Conservation (phyloP, 2,329 filamentous ascomycete species). For the Fusarium brevicatenulatum region DNA sequence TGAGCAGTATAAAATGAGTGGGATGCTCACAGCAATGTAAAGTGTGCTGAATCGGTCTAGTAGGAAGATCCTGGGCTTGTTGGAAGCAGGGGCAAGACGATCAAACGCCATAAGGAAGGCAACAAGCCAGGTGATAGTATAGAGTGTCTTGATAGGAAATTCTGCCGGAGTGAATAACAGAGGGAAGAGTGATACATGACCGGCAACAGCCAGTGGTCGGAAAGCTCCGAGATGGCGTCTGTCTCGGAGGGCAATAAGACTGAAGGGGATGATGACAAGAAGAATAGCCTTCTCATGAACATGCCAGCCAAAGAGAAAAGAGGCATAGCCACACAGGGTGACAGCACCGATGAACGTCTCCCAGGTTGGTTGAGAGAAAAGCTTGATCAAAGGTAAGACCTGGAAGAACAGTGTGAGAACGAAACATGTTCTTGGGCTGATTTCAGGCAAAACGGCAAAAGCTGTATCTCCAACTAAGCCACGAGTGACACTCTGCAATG, state of each 20-base stretch:
- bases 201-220: slow-evolving; percentile 88
- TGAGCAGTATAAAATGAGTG: slow-evolving; percentile 88
- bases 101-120: slow-evolving; percentile 89
- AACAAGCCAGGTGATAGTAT: slow-evolving; percentile 92
- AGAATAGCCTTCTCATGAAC: slow-evolving; percentile 98
- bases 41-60: slow-evolving; percentile 90
- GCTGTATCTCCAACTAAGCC: slow-evolving; percentile 93
- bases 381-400: slow-evolving; percentile 79
- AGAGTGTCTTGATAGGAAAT: slow-evolving; percentile 92
- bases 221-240: slow-evolving; percentile 92
- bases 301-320: slow-evolving; percentile 98
- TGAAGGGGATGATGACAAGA: slow-evolving; percentile 94
- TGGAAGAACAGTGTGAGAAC: slow-evolving; percentile 85
- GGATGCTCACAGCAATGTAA: slow-evolving; percentile 90
- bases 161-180: slow-evolving; percentile 91
- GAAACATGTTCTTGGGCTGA: slow-evolving; percentile 84
- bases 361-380: slow-evolving; percentile 85
- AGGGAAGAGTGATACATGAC: slow-evolving; percentile 95
- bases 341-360: slow-evolving; percentile 89
- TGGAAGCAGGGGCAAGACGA: slow-evolving; percentile 83
- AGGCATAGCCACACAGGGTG: slow-evolving; percentile 93
- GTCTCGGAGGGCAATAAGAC: slow-evolving; percentile 88
- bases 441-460: slow-evolving; percentile 91
- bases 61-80: slow-evolving; percentile 83
- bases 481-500: slow-evolving; percentile 88